Evolutionary conservation across 2,329 filamentous ascomycete genomes (phyloP), one percentile per base, ranked within the genome.

Genomic region (Achaetomium macrosporum): DNA sequence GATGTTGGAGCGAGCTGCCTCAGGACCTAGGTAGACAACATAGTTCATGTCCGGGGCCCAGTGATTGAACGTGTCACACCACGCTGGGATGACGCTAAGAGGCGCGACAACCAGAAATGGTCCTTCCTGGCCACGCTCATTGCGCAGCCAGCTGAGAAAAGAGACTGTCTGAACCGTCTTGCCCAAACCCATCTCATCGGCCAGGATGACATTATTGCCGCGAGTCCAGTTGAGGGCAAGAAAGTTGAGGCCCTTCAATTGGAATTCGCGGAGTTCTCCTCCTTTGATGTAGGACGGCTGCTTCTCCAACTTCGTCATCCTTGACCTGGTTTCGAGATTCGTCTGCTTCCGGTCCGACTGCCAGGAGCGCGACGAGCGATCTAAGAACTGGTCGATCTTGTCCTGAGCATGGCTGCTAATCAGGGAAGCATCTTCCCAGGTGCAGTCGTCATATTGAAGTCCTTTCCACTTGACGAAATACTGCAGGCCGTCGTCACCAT

Each of bases 381-480:
- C 87, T 52, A 96, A 75, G 68, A 87, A 97, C 64, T 90, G 86
- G 66, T 97, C 92, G 63, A 99, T 92, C 72, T 95, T 89, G 63
- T 83, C 82, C 68, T 96, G 90, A 44, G 91, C 90, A 49, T 89
- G 82, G 31, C 83, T 74, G 65, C 84, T 88, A 62, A 97, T 82
- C 33, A 92, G 77, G 6, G 82, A 77, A 37, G 84, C 88, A 39
- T 76, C 72, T 68, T 99, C 93, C 95, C 95, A 99, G 2, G 95
- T 99, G 70, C 88, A 96, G 57, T 85, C 85, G 63, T 97, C 91
- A 66, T 99, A 99, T 48, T 86, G 88, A 47, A 97, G 79, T 11
- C 89, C 88, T 70, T 93, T 95, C 90, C 93, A 99, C 73, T 99
- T 99, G 70, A 97, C 87, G 59, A 85, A 89, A 69, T 99, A 99